Percentiles rank a stretch among this genome's conserved stretches.
Conservation (phyloP, 164 flowering plant genomes). For the Chimonanthus salicifolius region DNA sequence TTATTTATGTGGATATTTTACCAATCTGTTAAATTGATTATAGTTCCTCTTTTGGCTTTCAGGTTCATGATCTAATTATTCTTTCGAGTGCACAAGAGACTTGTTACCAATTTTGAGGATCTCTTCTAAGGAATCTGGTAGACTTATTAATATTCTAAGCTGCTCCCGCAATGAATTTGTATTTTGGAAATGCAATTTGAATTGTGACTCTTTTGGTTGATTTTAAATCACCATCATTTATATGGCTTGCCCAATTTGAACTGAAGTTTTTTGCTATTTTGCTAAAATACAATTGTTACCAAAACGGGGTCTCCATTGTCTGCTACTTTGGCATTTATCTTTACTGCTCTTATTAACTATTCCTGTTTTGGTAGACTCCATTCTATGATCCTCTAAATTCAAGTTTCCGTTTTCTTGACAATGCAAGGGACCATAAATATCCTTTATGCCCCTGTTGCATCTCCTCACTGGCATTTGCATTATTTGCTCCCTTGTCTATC, state of each 20-base stretch:
- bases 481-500: conserved; percentile 41
- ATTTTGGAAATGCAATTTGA: conserved; percentile 35
- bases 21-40: background rate
- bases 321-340: conserved; percentile 13
- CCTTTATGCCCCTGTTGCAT: conserved; percentile 35
- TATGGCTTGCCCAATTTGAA: conserved; percentile 18
- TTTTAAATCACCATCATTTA: conserved; percentile 12
- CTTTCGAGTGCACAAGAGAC: conserved; percentile 22
- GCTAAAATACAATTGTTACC: conserved; percentile 8
- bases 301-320: conserved; percentile 3
- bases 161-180: conserved; percentile 25
- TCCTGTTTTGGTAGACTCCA: conserved; percentile 27
- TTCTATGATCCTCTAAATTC: conserved; percentile 31
- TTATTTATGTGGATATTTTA: background rate
- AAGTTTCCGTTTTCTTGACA: conserved; percentile 26
- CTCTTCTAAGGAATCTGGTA: conserved; percentile 79
- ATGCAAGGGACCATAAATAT: conserved; percentile 29
- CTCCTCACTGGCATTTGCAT: conserved; percentile 38
- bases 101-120: conserved; percentile 69
- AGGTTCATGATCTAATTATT: conserved; percentile 17
- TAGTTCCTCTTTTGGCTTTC: conserved; percentile 8
- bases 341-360: conserved; percentile 5
- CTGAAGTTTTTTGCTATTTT: conserved; percentile 9
- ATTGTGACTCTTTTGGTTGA: conserved; percentile 59
- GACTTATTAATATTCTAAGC: conserved; percentile 51